Evolutionary conservation across 768 basidiomycete genomes (phyloP).

Genomic region (Postia placenta): DNA sequence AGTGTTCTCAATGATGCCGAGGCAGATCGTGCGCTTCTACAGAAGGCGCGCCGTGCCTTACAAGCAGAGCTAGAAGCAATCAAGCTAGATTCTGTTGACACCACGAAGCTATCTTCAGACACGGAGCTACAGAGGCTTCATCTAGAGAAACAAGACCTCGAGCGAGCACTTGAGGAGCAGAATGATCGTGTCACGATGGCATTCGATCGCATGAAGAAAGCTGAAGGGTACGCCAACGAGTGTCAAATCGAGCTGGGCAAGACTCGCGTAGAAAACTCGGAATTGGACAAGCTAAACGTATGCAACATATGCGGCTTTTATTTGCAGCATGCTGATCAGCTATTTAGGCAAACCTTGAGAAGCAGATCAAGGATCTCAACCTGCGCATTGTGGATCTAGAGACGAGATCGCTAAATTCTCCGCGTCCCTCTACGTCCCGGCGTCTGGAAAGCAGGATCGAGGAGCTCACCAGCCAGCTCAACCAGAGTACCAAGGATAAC

Average conservation of each 20-base stretch:
- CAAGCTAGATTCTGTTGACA: conserved; percentile 68
- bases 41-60: conserved; percentile 74
- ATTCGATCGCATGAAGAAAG: conserved; percentile 75
- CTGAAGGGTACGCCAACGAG: conserved; percentile 69
- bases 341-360: conserved; percentile 70
- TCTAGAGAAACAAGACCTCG: conserved; percentile 77
- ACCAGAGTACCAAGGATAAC: conserved; percentile 43
- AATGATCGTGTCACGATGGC: conserved; percentile 67
- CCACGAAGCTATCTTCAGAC: conserved; percentile 63
- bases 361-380: conserved; percentile 80
- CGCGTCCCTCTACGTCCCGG: conserved; percentile 49
- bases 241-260: conserved; percentile 72
- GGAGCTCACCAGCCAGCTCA: conserved; percentile 59
- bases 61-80: conserved; percentile 80
- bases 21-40: conserved; percentile 69
- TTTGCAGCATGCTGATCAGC: conserved; percentile 1
- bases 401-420: conserved; percentile 68
- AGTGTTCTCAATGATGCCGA: conserved; percentile 81
- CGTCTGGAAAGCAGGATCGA: conserved; percentile 68
- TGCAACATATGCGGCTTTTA: background rate
- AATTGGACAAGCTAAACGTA: conserved; percentile 74
- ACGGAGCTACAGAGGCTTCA: conserved; percentile 70
- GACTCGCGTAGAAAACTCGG: conserved; percentile 74
- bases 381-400: conserved; percentile 79
- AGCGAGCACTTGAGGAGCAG: conserved; percentile 72